phyloP scores from a whole-genome alignment of 305 asterid species.

The Stenogyne calaminthoides region DNA sequence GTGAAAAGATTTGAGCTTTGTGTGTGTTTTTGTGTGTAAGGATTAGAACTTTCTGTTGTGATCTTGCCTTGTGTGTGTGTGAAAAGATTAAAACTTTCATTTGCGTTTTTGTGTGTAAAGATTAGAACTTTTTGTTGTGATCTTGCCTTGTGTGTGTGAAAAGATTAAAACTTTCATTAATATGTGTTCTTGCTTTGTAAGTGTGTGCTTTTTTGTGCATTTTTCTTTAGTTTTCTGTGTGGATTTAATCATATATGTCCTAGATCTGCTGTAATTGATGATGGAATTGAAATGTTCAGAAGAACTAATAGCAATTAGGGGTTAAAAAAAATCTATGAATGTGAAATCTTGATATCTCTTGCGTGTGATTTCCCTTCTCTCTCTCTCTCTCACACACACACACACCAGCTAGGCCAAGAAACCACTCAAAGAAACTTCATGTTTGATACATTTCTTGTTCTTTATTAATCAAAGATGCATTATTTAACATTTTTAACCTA shows the following conservation, averaged over 20 bases:
- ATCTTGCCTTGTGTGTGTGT: background rate
- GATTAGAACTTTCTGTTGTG: no score
- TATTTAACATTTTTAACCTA: conserved; percentile 39
- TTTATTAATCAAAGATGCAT: no score
- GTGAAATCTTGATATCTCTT: background rate
- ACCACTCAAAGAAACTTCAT: conserved; percentile 45
- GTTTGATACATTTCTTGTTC: conserved; percentile 38
- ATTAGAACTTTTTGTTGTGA: no score
- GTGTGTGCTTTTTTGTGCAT: background rate
- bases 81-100: background rate
- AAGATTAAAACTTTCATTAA: no score
- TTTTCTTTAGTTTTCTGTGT: background rate
- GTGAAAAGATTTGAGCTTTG: no score
- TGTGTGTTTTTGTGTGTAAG: background rate
- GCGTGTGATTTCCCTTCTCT: background rate
- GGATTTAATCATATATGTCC: conserved; percentile 39
- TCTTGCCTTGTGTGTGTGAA: background rate
- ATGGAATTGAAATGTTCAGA: no score
- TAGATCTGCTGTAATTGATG: conserved; percentile 50
- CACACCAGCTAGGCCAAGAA: background rate
- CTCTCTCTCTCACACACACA: no score
- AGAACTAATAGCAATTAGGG: no score
- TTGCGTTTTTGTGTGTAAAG: background rate
- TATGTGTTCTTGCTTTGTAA: background rate
- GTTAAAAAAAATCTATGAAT: background rate